Evolutionary conservation across 2,329 filamentous ascomycete species (phyloP).

Genomic region (Drechslera avenae): DNA sequence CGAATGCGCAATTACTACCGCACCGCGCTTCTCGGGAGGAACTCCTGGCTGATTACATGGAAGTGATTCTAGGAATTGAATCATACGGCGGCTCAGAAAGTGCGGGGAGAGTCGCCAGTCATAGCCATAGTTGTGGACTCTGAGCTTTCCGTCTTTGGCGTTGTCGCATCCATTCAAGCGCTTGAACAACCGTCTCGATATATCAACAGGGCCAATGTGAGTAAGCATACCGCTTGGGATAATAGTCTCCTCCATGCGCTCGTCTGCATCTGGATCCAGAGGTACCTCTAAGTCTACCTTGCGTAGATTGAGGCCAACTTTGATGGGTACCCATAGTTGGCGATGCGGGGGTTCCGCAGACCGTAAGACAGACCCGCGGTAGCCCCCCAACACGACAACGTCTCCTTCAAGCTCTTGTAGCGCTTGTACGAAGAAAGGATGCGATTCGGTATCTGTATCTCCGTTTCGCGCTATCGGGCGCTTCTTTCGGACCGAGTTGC

Average conservation of each 20-base stretch:
- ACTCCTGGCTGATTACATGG: conserved; percentile 71
- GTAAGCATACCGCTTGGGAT: conserved; percentile 87
- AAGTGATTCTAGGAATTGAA: conserved; percentile 72
- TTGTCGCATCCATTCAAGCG: conserved; percentile 76
- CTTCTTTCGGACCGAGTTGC: conserved; percentile 23
- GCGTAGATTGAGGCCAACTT: conserved; percentile 86
- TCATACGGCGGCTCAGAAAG: conserved; percentile 72
- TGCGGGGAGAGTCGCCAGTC: conserved; percentile 91
- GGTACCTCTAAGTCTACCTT: conserved; percentile 92
- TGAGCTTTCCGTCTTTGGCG: conserved; percentile 69
- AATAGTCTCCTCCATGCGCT: conserved; percentile 80
- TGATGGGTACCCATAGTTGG: conserved; percentile 94
- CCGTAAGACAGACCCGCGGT: conserved; percentile 85
- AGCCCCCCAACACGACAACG: conserved; percentile 85
- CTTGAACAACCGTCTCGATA: conserved; percentile 81
- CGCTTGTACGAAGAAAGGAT: conserved; percentile 60
- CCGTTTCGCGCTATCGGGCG: conserved; percentile 13
- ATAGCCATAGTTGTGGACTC: conserved; percentile 90
- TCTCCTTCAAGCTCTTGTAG: conserved; percentile 78
- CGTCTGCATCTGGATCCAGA: conserved; percentile 79
- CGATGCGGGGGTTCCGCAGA: conserved; percentile 80
- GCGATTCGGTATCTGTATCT: conserved; percentile 43
- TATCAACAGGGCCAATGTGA: conserved; percentile 89
- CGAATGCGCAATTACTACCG: conserved; percentile 82
- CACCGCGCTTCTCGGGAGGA: conserved; percentile 65